Percentiles rank a stretch among this genome's conserved stretches.
Evolutionary conservation across 2,329 filamentous ascomycete genomes (phyloP).

Genomic region (Talaromyces islandicus): DNA sequence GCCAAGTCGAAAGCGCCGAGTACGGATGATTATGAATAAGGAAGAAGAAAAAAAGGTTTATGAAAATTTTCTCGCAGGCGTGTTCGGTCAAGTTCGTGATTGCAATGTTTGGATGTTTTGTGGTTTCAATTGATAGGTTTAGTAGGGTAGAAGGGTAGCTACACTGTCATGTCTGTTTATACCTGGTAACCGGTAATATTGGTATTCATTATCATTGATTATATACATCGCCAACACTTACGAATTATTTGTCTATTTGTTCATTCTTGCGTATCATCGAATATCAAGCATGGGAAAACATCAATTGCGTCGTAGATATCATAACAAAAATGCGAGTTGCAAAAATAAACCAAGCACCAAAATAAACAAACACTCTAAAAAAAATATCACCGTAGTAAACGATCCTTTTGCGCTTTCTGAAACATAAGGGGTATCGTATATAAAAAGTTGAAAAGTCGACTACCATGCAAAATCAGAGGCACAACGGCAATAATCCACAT

Average conservation of each 20-base stretch:
- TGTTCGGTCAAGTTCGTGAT: not conserved
- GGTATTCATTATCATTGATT: not conserved
- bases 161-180: not conserved
- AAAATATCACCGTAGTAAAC: constrained; percentile 6
- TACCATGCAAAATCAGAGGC: constrained; percentile 31
- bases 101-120: not conserved
- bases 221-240: not conserved
- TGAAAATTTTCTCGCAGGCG: not conserved
- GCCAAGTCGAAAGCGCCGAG: constrained; percentile 20
- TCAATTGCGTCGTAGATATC: not conserved
- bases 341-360: not conserved
- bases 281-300: not conserved
- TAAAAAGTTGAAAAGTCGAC: constrained; percentile 15
- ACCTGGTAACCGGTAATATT: not conserved
- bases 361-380: not conserved
- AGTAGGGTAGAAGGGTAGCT: not conserved
- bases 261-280: not conserved
- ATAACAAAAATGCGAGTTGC: not conserved
- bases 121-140: not conserved
- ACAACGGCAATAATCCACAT: constrained; percentile 34
- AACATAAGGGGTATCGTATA: constrained; percentile 11
- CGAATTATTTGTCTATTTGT: not conserved
- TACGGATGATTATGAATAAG: constrained; percentile 9
- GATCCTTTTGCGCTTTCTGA: constrained; percentile 10
- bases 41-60: not conserved